phyloP scores from a whole-genome alignment of 768 basidiomycete genomes.

The Dentipellis sp. region DNA sequence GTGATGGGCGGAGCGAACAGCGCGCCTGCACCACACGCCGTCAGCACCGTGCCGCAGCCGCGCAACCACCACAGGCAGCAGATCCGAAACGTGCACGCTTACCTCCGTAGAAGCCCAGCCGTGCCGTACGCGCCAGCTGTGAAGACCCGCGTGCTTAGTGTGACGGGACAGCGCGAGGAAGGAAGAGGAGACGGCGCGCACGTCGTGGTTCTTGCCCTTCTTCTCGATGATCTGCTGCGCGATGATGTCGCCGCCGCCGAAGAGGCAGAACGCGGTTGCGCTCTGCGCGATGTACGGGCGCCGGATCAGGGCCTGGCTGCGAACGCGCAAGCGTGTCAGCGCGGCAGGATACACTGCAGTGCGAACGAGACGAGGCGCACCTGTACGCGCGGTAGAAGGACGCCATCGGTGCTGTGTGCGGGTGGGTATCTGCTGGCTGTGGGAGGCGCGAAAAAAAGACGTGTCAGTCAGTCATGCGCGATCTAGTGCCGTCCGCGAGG shows the following conservation, averaged over 20 bases:
- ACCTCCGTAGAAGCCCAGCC: conserved; percentile 72
- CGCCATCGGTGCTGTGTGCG: conserved; percentile 15
- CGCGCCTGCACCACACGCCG: conserved; percentile 29
- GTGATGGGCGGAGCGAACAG: conserved; percentile 79
- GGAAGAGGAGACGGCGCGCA: conserved; percentile 22
- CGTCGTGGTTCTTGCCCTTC: conserved; percentile 67
- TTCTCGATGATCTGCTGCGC: conserved; percentile 82
- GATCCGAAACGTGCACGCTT: neutral
- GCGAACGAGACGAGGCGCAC: conserved; percentile 15
- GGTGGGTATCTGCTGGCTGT: neutral
- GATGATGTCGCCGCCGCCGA: conserved; percentile 69
- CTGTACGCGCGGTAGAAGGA: conserved; percentile 30
- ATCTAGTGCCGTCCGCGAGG: no score
- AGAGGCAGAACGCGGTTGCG: conserved; percentile 54
- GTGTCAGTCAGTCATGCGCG: no score
- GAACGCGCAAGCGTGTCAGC: neutral
- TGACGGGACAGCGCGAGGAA: neutral
- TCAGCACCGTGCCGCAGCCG: neutral
- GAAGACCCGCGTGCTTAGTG: neutral
- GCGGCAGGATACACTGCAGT: no score
- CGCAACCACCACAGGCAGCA: conserved; percentile 1
- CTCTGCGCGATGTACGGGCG: conserved; percentile 59
- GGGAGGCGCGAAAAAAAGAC: no score
- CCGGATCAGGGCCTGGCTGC: conserved; percentile 49
- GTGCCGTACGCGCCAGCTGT: conserved; percentile 51